Base-by-base conservation (phyloP, 306 rosid genomes). In the Ormosia semicastrata region DNA sequence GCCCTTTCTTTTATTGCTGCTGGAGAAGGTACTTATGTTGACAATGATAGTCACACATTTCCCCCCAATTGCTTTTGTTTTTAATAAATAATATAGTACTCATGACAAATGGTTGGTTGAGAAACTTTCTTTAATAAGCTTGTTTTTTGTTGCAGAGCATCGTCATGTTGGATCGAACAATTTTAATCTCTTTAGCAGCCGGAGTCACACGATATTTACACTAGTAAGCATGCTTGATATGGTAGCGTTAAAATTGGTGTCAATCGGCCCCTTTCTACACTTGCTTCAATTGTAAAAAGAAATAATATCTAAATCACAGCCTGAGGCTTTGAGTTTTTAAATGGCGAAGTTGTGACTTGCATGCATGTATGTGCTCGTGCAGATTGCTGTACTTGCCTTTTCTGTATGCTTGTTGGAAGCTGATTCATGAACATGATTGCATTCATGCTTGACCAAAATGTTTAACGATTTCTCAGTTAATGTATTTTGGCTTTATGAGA, bases 121-220 rank as follows among this genome's bases (percentile, higher is more conserved):
- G 40, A 68, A 80, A 78, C 34, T 53, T 72, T 41, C 41, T 66
- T 50, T 49, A 66, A 64, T 39, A 75, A 75, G 52, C 40, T 65
- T 58, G 10, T 72, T 44, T 65, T 57, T 34, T 79, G 69, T 84
- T 77, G 85, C 97, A 96, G 99, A 96, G 85, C 99, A 96, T 82
- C 99, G 99, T 63, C 99, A 96, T 76, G 98, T 96, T 84, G 99
- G 99, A 84, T 96, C 99, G 2, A 96, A 96, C 86, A 96, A 96
- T 88, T 96, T 94, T 82, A 96, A 96, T 86, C 92, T 96, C 81
- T 91, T 96, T 32, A 96, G 99, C 86, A 96, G 99, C 89, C 90
- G 99, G 88, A 96, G 99, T 88, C 98, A 94, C 92, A 96, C 99
- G 50, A 96, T 96, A 70, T 96, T 96, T 84, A 94, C 99, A 10